Evolutionary conservation across 345 rosid species (phyloP), one percentile per base, ranked within the genome.

Genomic region (Clarkia xantiana): DNA sequence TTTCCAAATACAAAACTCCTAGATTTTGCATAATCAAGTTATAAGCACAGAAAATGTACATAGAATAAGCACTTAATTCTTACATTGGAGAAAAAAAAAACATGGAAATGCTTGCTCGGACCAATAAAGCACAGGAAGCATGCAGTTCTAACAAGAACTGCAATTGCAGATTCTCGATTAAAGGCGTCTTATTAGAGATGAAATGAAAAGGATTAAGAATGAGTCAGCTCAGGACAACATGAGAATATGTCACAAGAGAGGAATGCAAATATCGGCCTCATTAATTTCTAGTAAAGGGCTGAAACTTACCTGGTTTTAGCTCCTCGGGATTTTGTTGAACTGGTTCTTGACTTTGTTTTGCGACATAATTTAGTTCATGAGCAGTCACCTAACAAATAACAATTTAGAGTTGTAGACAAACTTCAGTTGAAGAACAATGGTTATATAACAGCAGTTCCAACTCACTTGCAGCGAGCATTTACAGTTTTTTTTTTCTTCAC

Each of bases 341-440:
- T 10, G 56, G 42, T 18, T 40, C 53, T 13, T 51, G 55, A 51
- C 68, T 65, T 48, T 34, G 59, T 56, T 62, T 76, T 14, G 61
- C 51, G 43, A 71, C 82, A 55, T 63, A 76, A 52, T 63, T 66
- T 60, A 81, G 52, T 43, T 86, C 89, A 39, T 50, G 66, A 9
- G 70, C 94, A 12, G 13, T 65, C 51, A 86, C 72, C 97, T 83
- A 60, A 61, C 65, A 9, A 60, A 47, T 34, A 18, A 10, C n/a
- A 48, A 48, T 42, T 12, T 1, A 14, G 14, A 4, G 14, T 18
- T 29, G 36, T n/a, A n/a, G n/a, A n/a, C n/a, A n/a, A n/a, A n/a
- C 36, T 29, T 29, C 25, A 29, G 36, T 29, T 29, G 36, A 29
- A 29, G 36, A 29, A 29, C 1, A 29, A 5, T 29, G 5, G 36